phyloP scores from a whole-genome alignment of 495 filamentous ascomycete genomes.

The Neurospora terricola region DNA sequence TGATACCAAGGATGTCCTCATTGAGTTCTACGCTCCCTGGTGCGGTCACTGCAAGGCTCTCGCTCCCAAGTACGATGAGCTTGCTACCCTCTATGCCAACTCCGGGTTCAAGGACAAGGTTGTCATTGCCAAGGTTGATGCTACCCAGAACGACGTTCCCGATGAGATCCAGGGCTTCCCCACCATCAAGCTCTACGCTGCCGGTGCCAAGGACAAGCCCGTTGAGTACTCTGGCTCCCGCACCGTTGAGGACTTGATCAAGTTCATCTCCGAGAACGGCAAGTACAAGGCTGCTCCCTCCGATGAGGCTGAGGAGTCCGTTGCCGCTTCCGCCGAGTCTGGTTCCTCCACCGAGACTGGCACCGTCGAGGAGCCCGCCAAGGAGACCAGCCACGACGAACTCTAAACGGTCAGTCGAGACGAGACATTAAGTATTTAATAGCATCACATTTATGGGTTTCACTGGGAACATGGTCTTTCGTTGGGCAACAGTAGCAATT shows the following conservation, averaged over 20 bases:
- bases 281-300: constrained; percentile 61
- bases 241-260: constrained; percentile 85
- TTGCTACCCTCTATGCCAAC: constrained; percentile 68
- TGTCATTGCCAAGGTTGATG: constrained; percentile 94
- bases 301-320: constrained; percentile 45
- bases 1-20: constrained; percentile 89
- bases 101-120: constrained; percentile 71
- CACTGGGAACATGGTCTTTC: not conserved
- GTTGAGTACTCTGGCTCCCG: constrained; percentile 82
- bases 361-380: constrained; percentile 26
- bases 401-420: constrained; percentile 37
- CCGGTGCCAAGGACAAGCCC: constrained; percentile 74
- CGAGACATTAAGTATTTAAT: not conserved
- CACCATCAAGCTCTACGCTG: constrained; percentile 96
- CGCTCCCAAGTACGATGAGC: constrained; percentile 84
- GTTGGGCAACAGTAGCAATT: constrained; percentile 1
- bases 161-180: constrained; percentile 97
- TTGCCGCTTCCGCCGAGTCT: constrained; percentile 41
- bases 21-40: constrained; percentile 99
- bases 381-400: constrained; percentile 51
- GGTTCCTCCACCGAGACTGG: constrained; percentile 23
- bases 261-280: constrained; percentile 92
- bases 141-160: constrained; percentile 91
- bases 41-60: constrained; percentile 98
- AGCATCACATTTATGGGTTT: not conserved